Percentiles rank a stretch among this genome's conserved stretches.
phyloP scores from a whole-genome alignment of 73 alveolate genomes.

The Symbiodinium natans region DNA sequence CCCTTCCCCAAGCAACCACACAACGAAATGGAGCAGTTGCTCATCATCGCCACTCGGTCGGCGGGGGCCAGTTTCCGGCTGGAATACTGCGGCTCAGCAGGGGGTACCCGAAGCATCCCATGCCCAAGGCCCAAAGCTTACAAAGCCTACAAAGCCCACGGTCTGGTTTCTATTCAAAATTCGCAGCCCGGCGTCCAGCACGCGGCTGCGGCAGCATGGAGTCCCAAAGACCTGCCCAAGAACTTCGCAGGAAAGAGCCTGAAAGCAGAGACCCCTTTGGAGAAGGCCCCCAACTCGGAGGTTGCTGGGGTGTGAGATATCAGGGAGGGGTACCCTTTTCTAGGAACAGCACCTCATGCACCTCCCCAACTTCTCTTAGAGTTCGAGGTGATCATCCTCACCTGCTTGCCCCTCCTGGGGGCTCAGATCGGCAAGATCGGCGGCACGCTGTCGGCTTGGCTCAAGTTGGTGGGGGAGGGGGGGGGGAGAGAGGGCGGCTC shows the following conservation, averaged over 20 bases:
- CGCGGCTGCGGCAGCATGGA: too few relatives aligned
- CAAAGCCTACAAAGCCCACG: not conserved
- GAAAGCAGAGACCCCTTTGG: too few relatives aligned
- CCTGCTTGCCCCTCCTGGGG: slow-evolving; percentile 50
- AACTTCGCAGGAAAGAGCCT: too few relatives aligned
- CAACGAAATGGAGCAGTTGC: slow-evolving; percentile 34
- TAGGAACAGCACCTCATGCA: too few relatives aligned
- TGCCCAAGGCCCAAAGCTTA: not conserved
- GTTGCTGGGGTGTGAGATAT: too few relatives aligned
- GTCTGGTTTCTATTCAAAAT: not conserved
- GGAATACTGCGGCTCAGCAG: not conserved
- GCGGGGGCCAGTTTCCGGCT: not conserved
- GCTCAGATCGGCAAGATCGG: slow-evolving; percentile 66
- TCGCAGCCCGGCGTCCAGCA: too few relatives aligned
- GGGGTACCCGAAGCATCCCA: not conserved
- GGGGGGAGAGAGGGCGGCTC: too few relatives aligned
- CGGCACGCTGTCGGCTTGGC: not conserved
- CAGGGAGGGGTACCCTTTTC: too few relatives aligned
- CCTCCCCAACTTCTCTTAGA: too few relatives aligned
- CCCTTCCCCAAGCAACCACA: slow-evolving; percentile 33
- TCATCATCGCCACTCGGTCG: not conserved
- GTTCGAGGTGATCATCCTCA: slow-evolving; percentile 36
- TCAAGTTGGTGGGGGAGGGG: not conserved
- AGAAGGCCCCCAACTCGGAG: too few relatives aligned
- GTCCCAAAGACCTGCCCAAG: too few relatives aligned